Base-by-base conservation (phyloP, 768 basidiomycete species). In the Serendipita vermifera region DNA sequence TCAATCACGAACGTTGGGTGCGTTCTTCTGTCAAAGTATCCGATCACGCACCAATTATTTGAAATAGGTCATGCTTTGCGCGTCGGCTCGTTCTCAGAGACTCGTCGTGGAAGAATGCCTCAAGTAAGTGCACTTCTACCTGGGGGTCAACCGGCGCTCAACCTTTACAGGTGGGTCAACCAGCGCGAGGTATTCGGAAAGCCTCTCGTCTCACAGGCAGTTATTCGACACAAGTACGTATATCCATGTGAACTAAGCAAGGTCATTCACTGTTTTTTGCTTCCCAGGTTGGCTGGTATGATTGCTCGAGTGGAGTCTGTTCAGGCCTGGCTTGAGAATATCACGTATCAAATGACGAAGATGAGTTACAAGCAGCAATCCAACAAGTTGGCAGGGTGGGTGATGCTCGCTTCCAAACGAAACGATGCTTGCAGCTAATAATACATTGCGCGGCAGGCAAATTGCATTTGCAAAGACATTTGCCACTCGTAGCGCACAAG, bases 1-100 rank as follows among this genome's bases (percentile, higher is more conserved):
- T 94, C 72, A 94, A 94, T 66, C 90, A 93, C 67, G 91, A 92
- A 66, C 83, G 86, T 61, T 89, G 87, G 87, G 87, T 89, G 82
- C 83, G 89, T 55, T 76, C 77, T 27, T 76, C 75, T 54, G 80
- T 78, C n/a, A 82, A 81, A 51, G 74, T 87, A 58, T 73, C n/a
- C n/a, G n/a, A n/a, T n/a, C n/a, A n/a, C n/a, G n/a, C n/a, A n/a
- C n/a, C n/a, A n/a, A n/a, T n/a, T n/a, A 41, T 41, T 41, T 26
- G 39, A 20, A 17, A 41, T 92, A 87, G 89, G 86, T 87, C 26
- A 92, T 92, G 85, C 80, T 78, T 66, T 87, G 86, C 62, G 72
- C 78, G 31, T 81, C 78, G 24, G 81, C 80, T 17, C 71, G 77
- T 35, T 67, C 71, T 24, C 88, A 91, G 62, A 80, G 91, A 32